A percentile compares a stretch with the other conserved stretches of the same genome.
These are phyloP conservation scores for Bipolaris gigantea DNA, from an alignment of 2,329 filamentous ascomycete species.

Conservation along the genomic window DNA sequence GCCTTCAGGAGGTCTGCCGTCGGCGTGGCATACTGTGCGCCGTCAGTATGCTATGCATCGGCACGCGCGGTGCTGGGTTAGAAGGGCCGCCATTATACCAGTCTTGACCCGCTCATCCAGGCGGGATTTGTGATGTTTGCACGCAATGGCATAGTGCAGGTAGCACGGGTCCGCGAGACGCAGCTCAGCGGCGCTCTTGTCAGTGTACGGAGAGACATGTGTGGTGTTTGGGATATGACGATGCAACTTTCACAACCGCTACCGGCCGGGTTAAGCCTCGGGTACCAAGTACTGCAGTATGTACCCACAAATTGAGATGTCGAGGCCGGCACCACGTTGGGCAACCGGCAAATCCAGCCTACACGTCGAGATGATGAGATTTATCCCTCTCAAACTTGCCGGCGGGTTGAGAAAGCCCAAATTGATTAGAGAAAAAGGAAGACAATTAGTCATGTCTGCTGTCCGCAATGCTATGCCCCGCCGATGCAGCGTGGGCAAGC, in stretches of 20 bases:
- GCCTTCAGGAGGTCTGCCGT: slow-evolving; percentile 52
- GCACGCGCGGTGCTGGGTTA: not conserved
- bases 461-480: slow-evolving; percentile 9
- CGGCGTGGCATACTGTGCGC: slow-evolving; percentile 41
- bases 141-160: slow-evolving; percentile 72
- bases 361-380: not conserved
- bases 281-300: slow-evolving; percentile 28
- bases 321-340: not conserved
- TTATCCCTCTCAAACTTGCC: too few species aligned
- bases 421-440: slow-evolving; percentile 9
- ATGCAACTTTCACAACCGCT: slow-evolving; percentile 35
- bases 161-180: slow-evolving; percentile 35
- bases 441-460: slow-evolving; percentile 11
- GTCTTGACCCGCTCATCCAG: slow-evolving; percentile 54
- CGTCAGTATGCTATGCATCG: slow-evolving; percentile 11
- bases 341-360: not conserved
- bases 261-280: slow-evolving; percentile 40
- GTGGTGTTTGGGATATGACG: slow-evolving; percentile 21
- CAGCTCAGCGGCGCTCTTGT: slow-evolving; percentile 47
- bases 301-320: slow-evolving; percentile 13
- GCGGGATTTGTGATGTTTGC: slow-evolving; percentile 70
- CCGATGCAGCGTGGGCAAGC: slow-evolving; percentile 10
- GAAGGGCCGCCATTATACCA: slow-evolving; percentile 46
- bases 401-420: too few species aligned
- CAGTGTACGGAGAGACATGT: slow-evolving; percentile 52